Evolutionary conservation across 1,139 yeast genomes (phyloP), one percentile per base, ranked within the genome.

Genomic region (Candida albicans): DNA sequence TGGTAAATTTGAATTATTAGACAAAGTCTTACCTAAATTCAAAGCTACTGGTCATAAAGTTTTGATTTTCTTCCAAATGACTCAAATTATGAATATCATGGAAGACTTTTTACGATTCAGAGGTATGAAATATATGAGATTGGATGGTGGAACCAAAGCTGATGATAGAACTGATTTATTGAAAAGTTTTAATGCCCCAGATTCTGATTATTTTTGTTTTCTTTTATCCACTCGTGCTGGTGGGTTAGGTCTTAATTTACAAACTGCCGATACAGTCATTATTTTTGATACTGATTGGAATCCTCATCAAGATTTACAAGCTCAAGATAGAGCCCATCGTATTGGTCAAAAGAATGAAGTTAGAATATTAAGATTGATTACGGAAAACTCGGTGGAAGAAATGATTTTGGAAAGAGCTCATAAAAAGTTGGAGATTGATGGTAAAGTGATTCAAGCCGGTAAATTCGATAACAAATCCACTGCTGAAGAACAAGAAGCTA

Each of bases 221-320:
- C 71, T 87, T 50, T 68, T 87, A 45, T 85, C 95, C 1, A 87
- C 96, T 0, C 81, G 96, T 70, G 95, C 95, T 42, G 96, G 96
- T 73, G 95, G 95, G 47, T 75, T 87, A 53, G 96, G 96, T 55
- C 76, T 87, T 55, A 87, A 87, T 59, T 77, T 86, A 53, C 95
- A 87, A 65, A 83, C 95, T 10, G 96, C 96, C 5, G 96, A 87
- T 65, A 87, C 95, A 0, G 95, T 87, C 39, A 84, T 87, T 52
- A 87, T 87, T 48, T 87, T 87, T 57, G 96, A 87, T 61, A 85
- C 95, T 7, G 96, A 87, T 72, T 87, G 95, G 93, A 87, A 87
- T 61, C 96, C 96, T 2, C 95, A 87, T 68, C 96, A 87, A 64
- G 95, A 87, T 79, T 77, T 87, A 58, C 96, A 87, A 65, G 95